Evolutionary conservation across 768 basidiomycete genomes (phyloP), one percentile per base, ranked within the genome.

Genomic region (Mycena leptocephala): DNA sequence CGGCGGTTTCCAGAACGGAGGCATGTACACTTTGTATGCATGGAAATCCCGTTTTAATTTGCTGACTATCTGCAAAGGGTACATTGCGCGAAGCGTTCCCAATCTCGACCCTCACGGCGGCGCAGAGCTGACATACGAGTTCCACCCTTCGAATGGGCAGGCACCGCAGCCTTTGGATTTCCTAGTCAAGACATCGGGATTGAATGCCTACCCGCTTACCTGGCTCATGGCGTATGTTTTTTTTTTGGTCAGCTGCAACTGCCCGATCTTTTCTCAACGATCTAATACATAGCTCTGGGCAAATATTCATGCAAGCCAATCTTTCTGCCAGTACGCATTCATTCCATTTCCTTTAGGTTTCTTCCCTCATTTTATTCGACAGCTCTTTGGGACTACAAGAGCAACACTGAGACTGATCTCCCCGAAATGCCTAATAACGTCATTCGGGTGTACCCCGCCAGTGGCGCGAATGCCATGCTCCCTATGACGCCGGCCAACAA

Each of bases 401-500:
- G 81, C 43, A 95, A 95, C 80, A 69, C 82, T 3, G 94, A 95
- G 81, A 92, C 88, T 0, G 85, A 86, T 2, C 89, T 96, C 22
- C 95, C 95, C 3, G 84, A 90, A 72, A 95, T 95, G 94, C 95
- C 95, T 1, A 86, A 88, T 35, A 86, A 88, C 48, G 92, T 97
- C 58, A 92, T 91, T 20, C 93, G 96, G 33, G 71, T 72, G 10
- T 72, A 78, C 20, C 77, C 77, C 3, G 77, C 74, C 35, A 72
- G 70, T 11, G 96, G 95, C 33, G 97, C 94, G 0, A 90, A 89
- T 2, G 95, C 95, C 41, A 96, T 99, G 94, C 89, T 99, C 2
- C 97, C 97, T 7, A 89, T 99, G 32, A 98, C 96, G 3, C 95
- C 96, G 4, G 94, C 89, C 28, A 98, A 98, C 86, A 94, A 95